Base-by-base conservation (phyloP, 2,329 filamentous ascomycete species). In the Cytospora chrysosperma region DNA sequence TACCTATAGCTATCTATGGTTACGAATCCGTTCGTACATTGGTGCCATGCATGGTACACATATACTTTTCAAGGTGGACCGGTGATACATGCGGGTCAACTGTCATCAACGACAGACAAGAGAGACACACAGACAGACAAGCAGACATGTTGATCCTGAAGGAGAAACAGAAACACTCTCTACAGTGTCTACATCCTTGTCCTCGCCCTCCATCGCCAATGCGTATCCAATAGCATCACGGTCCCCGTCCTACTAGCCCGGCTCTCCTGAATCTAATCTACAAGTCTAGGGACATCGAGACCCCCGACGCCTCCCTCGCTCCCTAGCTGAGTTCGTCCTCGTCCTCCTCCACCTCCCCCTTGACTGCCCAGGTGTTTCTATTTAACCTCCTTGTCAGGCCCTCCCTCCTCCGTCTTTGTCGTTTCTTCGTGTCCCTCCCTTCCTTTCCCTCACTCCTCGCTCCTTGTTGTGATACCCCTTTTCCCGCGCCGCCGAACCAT, bases 181-280 rank as follows among this genome's bases (percentile, higher is more conserved):
- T 17, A 37, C 34, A 37, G 30, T 37, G 15, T 15, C 34, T 37
- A 37, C 34, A 15, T 37, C 34, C 34, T 37, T 37, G 34, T 13
- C 34, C 34, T 15, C 8, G 40, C n/a, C 40, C 19, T 43, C 40
- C 40, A 43, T 43, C 40, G 19, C 19, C 40, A 9, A n/a, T 47
- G 50, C 58, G 53, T 34, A n/a, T 47, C 56, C 58, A 60, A 54
- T 60, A 60, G 58, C 50, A 51, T 21, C 40, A n/a, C 19, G 26
- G 58, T 37, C 30, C n/a, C 21, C 47, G 56, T 59, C 30, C 47
- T 40, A 52, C 47, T 61, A 55, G 58, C 58, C 58, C 52, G 58
- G 47, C 58, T 61, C 58, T 50, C 54, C 58, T 55, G 51, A 61
- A 61, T 55, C 58, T 26, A 54, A 60, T 60, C 50, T 55, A 61